A percentile compares a stretch with the other conserved stretches of the same genome.
phyloP scores from a whole-genome alignment of 805 yeast genomes.

The Schwanniomyces polymorphus region DNA sequence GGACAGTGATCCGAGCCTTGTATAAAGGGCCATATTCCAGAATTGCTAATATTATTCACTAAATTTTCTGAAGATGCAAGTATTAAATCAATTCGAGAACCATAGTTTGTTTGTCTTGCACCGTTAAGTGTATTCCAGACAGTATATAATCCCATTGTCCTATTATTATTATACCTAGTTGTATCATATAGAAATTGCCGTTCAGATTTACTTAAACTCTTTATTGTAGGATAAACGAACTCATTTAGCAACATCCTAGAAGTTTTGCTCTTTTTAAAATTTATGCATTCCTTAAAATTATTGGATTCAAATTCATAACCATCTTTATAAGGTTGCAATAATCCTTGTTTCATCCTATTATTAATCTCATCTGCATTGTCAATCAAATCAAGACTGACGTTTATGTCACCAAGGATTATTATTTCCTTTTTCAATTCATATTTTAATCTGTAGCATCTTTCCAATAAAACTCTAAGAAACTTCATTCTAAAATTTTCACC shows the following conservation, averaged over 20 bases:
- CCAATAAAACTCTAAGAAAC: slow-evolving; percentile 60
- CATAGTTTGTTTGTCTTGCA: slow-evolving; percentile 78
- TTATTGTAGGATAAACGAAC: slow-evolving; percentile 21
- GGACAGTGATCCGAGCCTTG: slow-evolving; percentile 97
- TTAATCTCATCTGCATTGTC: slow-evolving; percentile 77
- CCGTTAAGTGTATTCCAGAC: slow-evolving; percentile 87
- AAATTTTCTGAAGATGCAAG: slow-evolving; percentile 45
- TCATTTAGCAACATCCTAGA: slow-evolving; percentile 30
- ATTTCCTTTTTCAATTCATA: slow-evolving; percentile 59
- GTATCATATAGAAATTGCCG: slow-evolving; percentile 53
- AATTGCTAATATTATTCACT: slow-evolving; percentile 27
- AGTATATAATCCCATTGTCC: slow-evolving; percentile 70
- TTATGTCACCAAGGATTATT: slow-evolving; percentile 85
- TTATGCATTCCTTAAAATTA: slow-evolving; percentile 26
- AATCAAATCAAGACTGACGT: slow-evolving; percentile 74
- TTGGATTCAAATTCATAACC: slow-evolving; percentile 21
- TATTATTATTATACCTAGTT: slow-evolving; percentile 55
- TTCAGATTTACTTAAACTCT: neutral
- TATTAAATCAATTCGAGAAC: slow-evolving; percentile 85
- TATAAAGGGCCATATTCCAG: slow-evolving; percentile 66
- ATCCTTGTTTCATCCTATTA: slow-evolving; percentile 39
- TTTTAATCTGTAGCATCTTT: slow-evolving; percentile 59
- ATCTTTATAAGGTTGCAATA: slow-evolving; percentile 18
- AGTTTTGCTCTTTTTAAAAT: slow-evolving; percentile 32
- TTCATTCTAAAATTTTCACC: slow-evolving; percentile 59